Percentiles rank a stretch among this genome's conserved stretches.
Evolutionary conservation across 2,329 filamentous ascomycete genomes (phyloP).

Genomic region (Penicillium sp.): DNA sequence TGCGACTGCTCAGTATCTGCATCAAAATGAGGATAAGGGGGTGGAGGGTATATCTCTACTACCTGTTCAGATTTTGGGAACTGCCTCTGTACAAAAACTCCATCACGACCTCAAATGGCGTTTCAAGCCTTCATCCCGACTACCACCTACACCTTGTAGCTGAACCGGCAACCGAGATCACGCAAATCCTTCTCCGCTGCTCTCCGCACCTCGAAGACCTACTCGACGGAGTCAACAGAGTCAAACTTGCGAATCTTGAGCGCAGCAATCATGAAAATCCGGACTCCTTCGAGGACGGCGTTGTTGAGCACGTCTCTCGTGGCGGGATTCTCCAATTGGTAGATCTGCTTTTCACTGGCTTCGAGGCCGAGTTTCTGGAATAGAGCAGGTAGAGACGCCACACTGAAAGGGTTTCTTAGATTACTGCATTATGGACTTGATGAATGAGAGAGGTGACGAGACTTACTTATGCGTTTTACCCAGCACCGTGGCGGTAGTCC

Average conservation of each 20-base stretch:
- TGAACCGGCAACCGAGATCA: background rate
- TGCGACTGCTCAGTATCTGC: background rate
- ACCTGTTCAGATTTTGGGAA: background rate
- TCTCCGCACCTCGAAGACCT: background rate
- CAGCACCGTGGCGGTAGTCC: background rate
- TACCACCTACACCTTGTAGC: background rate
- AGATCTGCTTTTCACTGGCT: background rate
- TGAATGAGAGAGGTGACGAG: too few relatives aligned
- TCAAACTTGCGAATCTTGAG: background rate
- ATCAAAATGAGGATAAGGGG: too few relatives aligned
- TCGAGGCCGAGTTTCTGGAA: background rate
- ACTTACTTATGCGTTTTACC: background rate
- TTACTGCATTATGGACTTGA: too few relatives aligned
- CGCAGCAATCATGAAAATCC: background rate
- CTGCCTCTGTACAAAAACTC: background rate
- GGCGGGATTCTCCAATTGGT: background rate
- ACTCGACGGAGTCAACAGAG: background rate
- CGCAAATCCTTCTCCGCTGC: background rate
- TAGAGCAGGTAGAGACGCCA: background rate
- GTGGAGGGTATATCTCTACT: too few relatives aligned
- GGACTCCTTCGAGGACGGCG: background rate
- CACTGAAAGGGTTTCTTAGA: background rate
- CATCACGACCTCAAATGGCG: too few relatives aligned
- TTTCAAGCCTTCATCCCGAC: background rate
- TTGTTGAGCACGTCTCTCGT: background rate